These are phyloP conservation scores for Pseudisothecium myosuroides DNA, from an alignment of 225 moss, liverwort and hornwort species.

Conservation along the genomic window DNA sequence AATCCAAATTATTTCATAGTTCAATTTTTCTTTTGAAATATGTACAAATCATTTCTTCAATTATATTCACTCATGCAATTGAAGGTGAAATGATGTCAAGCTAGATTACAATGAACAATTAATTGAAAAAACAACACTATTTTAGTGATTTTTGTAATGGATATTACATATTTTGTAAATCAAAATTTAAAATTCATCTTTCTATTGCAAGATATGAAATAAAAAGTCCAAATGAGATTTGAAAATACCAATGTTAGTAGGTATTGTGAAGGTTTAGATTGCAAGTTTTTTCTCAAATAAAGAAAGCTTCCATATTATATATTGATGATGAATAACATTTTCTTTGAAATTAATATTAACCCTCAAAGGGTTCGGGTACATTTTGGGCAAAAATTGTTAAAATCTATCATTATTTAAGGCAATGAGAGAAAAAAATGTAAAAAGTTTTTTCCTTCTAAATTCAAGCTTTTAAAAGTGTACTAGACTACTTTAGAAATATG, in stretches of 20 bases:
- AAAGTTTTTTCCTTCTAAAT: too few species aligned
- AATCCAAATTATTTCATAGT: not conserved
- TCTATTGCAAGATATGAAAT: not conserved
- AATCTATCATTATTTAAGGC: not conserved
- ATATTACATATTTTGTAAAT: too few species aligned
- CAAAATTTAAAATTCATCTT: not conserved
- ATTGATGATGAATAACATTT: not conserved
- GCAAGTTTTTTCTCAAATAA: not conserved
- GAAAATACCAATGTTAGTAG: too few species aligned
- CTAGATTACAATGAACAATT: not conserved
- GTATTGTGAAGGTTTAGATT: not conserved
- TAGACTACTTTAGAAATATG: not conserved
- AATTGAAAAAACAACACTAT: not conserved
- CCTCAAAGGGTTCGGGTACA: fast-evolving
- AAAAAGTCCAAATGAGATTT: not conserved
- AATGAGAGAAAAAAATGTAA: not conserved
- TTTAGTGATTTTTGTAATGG: not conserved
- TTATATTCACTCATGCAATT: not conserved
- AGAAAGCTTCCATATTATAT: not conserved
- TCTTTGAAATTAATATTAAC: not conserved
- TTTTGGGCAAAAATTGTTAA: not conserved
- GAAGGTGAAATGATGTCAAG: not conserved
- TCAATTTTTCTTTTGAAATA: not conserved
- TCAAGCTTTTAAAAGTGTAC: not conserved
- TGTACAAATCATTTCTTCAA: not conserved